These are phyloP conservation scores for Murraya paniculata DNA, from an alignment of 345 rosid species.

Conservation along the genomic window DNA sequence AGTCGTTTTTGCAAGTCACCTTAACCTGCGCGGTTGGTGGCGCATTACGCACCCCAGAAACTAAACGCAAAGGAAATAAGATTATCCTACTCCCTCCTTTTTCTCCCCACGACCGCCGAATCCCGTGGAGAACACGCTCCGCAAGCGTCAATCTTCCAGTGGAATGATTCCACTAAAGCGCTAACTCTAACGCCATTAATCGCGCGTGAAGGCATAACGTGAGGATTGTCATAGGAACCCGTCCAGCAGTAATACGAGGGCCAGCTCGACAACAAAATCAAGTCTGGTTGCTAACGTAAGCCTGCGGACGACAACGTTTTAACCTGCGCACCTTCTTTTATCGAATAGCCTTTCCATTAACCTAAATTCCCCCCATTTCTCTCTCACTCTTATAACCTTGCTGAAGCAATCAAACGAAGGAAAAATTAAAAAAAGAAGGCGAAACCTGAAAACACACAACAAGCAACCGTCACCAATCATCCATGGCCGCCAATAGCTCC, in stretches of 20 bases:
- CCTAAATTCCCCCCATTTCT: conserved; percentile 19
- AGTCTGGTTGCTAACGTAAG: background rate
- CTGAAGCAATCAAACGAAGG: conserved; percentile 17
- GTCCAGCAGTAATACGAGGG: background rate
- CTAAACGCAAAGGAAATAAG: background rate
- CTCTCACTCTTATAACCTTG: conserved; percentile 11
- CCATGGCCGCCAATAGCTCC: conserved; percentile 73
- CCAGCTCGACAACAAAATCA: background rate
- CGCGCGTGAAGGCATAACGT: background rate
- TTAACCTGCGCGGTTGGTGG: conserved; percentile 22
- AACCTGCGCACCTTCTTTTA: background rate
- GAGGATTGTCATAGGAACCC: background rate
- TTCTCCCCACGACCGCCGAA: background rate
- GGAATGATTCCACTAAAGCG: no score
- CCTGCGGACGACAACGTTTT: background rate
- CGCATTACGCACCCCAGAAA: conserved; percentile 1
- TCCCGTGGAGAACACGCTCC: background rate
- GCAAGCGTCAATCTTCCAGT: no score
- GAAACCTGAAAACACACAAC: background rate
- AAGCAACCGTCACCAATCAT: conserved; percentile 39
- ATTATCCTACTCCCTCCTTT: background rate
- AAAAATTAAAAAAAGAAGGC: background rate
- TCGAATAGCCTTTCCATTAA: conserved; percentile 1
- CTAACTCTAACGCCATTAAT: background rate
- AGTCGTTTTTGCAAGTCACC: background rate